Evolutionary conservation across 345 rosid genomes (phyloP), one percentile per base, ranked within the genome.

Genomic region (Pelargonium nanum): DNA sequence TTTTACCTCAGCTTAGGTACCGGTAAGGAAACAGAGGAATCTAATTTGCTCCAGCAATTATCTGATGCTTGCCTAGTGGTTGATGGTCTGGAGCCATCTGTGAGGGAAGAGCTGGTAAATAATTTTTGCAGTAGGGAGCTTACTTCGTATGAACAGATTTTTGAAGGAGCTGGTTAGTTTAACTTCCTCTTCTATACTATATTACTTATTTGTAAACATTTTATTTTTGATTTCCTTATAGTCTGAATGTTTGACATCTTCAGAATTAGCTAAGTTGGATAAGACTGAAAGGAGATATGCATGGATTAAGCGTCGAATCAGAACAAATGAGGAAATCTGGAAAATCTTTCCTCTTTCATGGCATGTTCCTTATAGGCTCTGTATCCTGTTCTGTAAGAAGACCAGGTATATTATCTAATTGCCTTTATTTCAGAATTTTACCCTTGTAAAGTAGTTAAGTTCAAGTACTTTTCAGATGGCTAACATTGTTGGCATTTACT

Each of bases 1-100:
- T 69, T n/a, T n/a, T 64, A 63, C 79, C 65, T 74, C 97, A 93
- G 97, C 75, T 82, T 93, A 83, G 99, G 99, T 72, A 93, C 96
- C 44, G 99, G 97, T 55, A 93, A 87, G 79, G 99, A 93, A 78
- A 73, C 84, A 1, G 97, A 93, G 77, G 97, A 87, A 74, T 65
- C 83, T 65, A 87, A 87, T 74, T 70, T 89, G 70, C 83, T 93
- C 73, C 94, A 87, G 78, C 86, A 89, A 64, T 81, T 93, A 71
- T 84, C 97, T 66, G 89, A 89, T 80, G 88, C 97, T 69, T 93
- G 99, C 72, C 81, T 93, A 71, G 99, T 93, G 57, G 99, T 93
- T 76, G 87, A 93, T 68, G 96, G 96, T 13, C 68, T 93, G 81
- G 99, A 93, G 80, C 92, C 97, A 72, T 93, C 99, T 68, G 99